Evolutionary conservation across 225 moss, liverwort and hornwort genomes (phyloP), one percentile per base, ranked within the genome.

Genomic region (Rhytidiadelphus loreus): DNA sequence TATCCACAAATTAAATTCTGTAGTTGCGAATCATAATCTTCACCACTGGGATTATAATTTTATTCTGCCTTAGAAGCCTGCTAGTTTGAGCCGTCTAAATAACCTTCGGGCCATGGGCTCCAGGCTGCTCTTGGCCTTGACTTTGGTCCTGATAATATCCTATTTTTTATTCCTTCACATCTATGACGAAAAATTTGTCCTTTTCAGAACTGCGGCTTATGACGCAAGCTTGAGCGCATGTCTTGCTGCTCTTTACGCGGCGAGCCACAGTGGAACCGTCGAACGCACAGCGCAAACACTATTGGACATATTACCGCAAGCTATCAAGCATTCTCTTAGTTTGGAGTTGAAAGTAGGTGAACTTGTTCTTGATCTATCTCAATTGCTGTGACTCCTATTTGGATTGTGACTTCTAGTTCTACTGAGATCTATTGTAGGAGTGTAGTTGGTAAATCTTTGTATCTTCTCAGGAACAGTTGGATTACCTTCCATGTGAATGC

Each of bases 201-300:
- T 61, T 89, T 66, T 58, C 96, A 97, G 97, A 93, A 95, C 96
- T 86, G 89, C 89, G 93, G 89, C 90, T 73, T 99, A 96, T 88
- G 97, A 99, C 93, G 91, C 96, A 89, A 92, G 94, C 82, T 90
- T 99, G 82, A 96, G 97, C 87, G 92, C 96, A 53, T 99, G 97
- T 90, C 96, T 99, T 78, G 90, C 94, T 73, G 92, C 96, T 85
- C 87, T 99, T 30, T 97, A 95, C 90, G 91, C 94, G 81, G 88
- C 96, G 75, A 95, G 97, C 88, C 90, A 95, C 82, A 92, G 83
- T 88, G 96, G 95, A 81, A 95, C 95, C 32, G 91, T 97, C 79
- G 94, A 96, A 93, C 92, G 96, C 83, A 95, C 95, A 86, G 96
- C 96, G 32, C 96, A 95, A 88, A 86, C 92, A 50, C 92, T 97